Evolutionary conservation across 768 basidiomycete species (phyloP).

Genomic region (Tubosaeta brunneosetosa): DNA sequence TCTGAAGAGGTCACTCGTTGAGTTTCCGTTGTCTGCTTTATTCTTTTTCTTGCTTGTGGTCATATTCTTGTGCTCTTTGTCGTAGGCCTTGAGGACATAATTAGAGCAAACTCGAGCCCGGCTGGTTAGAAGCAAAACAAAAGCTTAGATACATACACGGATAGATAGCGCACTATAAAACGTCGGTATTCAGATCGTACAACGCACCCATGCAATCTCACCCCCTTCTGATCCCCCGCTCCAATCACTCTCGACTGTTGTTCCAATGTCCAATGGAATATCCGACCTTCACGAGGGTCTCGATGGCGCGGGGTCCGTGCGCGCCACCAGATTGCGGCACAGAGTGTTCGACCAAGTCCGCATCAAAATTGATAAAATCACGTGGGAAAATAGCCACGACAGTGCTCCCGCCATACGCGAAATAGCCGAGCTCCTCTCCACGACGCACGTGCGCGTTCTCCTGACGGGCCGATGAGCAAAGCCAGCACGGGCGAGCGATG

Average conservation of each 20-base stretch:
- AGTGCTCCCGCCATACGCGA: conserved; percentile 78
- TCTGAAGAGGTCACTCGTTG: not conserved
- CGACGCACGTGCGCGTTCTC: conserved; percentile 49
- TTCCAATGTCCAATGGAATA: conserved; percentile 26
- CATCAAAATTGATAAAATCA: conserved; percentile 52
- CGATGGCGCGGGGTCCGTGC: conserved; percentile 37
- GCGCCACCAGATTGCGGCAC: conserved; percentile 7
- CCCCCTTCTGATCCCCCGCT: not conserved
- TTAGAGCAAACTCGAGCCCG: not conserved
- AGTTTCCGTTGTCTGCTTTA: not conserved
- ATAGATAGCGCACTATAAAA: not conserved
- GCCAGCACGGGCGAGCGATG: not conserved
- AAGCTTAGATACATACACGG: not conserved
- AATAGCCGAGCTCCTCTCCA: conserved; percentile 64
- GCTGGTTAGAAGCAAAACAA: not conserved
- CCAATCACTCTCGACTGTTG: not conserved
- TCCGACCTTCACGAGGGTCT: conserved; percentile 58
- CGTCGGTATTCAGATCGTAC: not conserved
- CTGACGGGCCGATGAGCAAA: too few species aligned
- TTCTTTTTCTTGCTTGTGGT: not conserved
- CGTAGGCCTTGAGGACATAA: not conserved
- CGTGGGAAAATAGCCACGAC: conserved; percentile 56
- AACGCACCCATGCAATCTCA: not conserved
- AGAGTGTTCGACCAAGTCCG: conserved; percentile 57
- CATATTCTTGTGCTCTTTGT: not conserved